Conservation (phyloP, 345 rosid genomes). For the Cardiospermum halicacabum region DNA sequence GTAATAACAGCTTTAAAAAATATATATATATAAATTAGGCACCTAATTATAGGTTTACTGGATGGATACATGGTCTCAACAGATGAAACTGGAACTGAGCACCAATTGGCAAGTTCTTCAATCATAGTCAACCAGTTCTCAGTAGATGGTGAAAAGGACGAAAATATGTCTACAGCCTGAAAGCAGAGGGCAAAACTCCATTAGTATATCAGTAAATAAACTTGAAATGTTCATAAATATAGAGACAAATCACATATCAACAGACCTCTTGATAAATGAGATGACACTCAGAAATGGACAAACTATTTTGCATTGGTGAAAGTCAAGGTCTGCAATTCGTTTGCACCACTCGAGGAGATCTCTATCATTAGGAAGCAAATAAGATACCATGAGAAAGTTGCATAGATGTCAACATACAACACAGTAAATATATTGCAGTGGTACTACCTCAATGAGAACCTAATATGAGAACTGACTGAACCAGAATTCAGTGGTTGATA, state of each 20-base stretch:
- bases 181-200: conserved; percentile 15
- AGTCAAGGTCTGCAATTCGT: conserved; percentile 48
- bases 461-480: no score
- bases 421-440: no score
- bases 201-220: conserved; percentile 1
- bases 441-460: no score
- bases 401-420: no score
- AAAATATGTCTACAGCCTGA: conserved; percentile 83
- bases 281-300: conserved; percentile 45
- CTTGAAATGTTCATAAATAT: background rate
- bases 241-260: no score
- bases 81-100: conserved; percentile 48
- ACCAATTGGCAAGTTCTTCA: conserved; percentile 56
- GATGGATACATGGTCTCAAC: conserved; percentile 39
- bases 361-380: no score
- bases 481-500: no score
- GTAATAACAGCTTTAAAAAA: conserved; percentile 2
- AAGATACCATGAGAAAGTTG: no score
- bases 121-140: conserved; percentile 44
- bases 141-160: conserved; percentile 46
- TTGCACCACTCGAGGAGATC: conserved; percentile 96
- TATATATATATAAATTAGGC: conserved; percentile 18
- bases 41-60: conserved; percentile 78
- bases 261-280: conserved; percentile 75
- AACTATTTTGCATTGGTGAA: conserved; percentile 14